Evolutionary conservation across 169 alveolate species (phyloP).

Genomic region (Eimeria tenella): DNA sequence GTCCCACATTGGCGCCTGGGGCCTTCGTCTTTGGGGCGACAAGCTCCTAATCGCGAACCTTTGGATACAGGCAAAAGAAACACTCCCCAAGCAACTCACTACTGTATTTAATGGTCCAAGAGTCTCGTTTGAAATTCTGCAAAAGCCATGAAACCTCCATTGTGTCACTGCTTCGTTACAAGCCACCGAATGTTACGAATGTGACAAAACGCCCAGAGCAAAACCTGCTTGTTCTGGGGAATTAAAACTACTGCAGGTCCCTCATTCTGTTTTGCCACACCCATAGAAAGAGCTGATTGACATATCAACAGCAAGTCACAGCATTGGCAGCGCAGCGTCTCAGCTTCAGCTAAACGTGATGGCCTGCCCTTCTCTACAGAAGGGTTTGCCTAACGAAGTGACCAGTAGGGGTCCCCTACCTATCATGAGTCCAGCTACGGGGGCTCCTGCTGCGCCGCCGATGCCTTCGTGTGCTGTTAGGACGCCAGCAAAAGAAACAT

Average conservation of each 20-base stretch:
- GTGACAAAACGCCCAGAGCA: too few species aligned
- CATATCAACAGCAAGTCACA: background rate
- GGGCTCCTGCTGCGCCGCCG: constrained; percentile 55
- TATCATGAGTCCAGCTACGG: constrained; percentile 34
- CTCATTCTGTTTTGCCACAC: background rate
- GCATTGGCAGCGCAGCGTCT: constrained; percentile 2
- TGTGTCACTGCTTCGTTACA: too few species aligned
- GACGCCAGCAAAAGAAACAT: background rate
- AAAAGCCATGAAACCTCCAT: too few species aligned
- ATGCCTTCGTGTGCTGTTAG: constrained; percentile 17
- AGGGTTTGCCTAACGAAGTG: too few species aligned
- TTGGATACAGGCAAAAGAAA: background rate
- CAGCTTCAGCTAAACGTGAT: too few species aligned
- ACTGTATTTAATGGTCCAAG: background rate
- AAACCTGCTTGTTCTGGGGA: too few species aligned
- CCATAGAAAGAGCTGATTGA: background rate
- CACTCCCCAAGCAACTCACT: background rate
- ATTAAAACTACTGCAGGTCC: too few species aligned
- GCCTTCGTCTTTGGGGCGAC: constrained; percentile 66
- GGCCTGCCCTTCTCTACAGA: too few species aligned
- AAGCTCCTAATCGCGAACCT: constrained; percentile 65
- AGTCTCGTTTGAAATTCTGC: background rate
- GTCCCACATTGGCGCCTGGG: constrained; percentile 66
- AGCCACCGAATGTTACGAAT: too few species aligned
- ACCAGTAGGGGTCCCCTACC: constrained; percentile 1